Percentiles rank a stretch among this genome's conserved stretches.
phyloP scores from a whole-genome alignment of 768 basidiomycete species.

The Daedaleopsis sinensis region DNA sequence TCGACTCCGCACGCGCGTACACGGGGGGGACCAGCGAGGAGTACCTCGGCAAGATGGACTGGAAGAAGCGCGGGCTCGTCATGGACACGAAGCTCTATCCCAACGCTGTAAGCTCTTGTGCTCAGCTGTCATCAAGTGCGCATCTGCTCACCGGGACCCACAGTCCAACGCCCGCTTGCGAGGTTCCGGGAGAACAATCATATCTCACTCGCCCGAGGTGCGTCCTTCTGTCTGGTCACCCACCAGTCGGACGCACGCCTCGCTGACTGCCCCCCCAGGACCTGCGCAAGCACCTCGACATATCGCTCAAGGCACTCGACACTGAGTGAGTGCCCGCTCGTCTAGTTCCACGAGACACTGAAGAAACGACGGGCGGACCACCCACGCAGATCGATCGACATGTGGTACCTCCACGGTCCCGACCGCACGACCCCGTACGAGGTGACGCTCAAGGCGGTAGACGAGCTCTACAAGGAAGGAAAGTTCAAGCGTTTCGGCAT shows the following conservation, averaged over 20 bases:
- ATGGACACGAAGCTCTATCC: conserved; percentile 67
- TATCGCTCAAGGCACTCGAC: conserved; percentile 47
- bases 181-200: not conserved
- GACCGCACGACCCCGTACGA: conserved; percentile 49
- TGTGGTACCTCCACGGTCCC: conserved; percentile 52
- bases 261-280: not conserved
- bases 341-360: not conserved
- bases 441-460: conserved; percentile 47
- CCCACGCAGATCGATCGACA: conserved; percentile 35
- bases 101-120: conserved; percentile 34
- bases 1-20: conserved; percentile 35
- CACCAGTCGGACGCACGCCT: not conserved
- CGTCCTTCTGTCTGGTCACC: not conserved
- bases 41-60: conserved; percentile 52
- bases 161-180: conserved; percentile 3
- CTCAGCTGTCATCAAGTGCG: not conserved
- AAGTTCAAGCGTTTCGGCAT: conserved; percentile 52
- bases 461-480: conserved; percentile 54
- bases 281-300: conserved; percentile 15
- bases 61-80: conserved; percentile 51
- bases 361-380: not conserved
- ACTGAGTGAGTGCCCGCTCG: conserved; percentile 40
- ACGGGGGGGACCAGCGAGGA: conserved; percentile 36
- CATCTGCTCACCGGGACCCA: not conserved
- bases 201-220: conserved; percentile 32